phyloP scores from a whole-genome alignment of 1,284 basidiomycete species.

The Hymenochaete sp. region DNA sequence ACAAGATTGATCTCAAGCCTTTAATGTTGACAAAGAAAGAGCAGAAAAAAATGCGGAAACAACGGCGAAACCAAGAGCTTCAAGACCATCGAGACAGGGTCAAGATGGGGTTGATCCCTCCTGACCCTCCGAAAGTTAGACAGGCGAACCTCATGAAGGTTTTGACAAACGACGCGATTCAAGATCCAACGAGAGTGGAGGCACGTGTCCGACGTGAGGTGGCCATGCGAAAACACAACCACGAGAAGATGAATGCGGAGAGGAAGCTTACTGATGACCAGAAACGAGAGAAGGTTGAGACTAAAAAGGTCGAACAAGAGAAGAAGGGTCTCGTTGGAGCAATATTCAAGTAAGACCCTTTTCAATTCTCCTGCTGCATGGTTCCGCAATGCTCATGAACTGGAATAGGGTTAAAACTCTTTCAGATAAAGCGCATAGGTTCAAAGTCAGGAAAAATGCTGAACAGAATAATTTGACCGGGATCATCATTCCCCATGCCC shows the following conservation, averaged over 20 bases:
- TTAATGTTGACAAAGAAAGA: constrained; percentile 92
- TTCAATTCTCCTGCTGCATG: background rate
- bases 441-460: constrained; percentile 95
- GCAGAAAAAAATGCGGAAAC: constrained; percentile 93
- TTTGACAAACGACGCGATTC: constrained; percentile 89
- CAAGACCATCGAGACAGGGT: constrained; percentile 95
- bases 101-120: constrained; percentile 92
- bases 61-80: constrained; percentile 80
- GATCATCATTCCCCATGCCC: constrained; percentile 81
- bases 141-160: constrained; percentile 98
- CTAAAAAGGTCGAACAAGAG: constrained; percentile 79
- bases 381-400: constrained; percentile 8
- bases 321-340: constrained; percentile 80
- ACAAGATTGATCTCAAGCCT: constrained; percentile 66
- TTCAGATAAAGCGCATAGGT: constrained; percentile 87
- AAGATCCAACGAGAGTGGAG: constrained; percentile 96
- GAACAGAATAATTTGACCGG: constrained; percentile 86
- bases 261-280: constrained; percentile 90
- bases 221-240: constrained; percentile 77
- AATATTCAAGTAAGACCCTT: constrained; percentile 76
- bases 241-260: constrained; percentile 90
- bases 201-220: constrained; percentile 91
- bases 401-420: constrained; percentile 71
- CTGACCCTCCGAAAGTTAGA: constrained; percentile 94
- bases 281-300: constrained; percentile 76